Base-by-base conservation (phyloP, 2,329 filamentous ascomycete genomes). In the Didymella segeticola region DNA sequence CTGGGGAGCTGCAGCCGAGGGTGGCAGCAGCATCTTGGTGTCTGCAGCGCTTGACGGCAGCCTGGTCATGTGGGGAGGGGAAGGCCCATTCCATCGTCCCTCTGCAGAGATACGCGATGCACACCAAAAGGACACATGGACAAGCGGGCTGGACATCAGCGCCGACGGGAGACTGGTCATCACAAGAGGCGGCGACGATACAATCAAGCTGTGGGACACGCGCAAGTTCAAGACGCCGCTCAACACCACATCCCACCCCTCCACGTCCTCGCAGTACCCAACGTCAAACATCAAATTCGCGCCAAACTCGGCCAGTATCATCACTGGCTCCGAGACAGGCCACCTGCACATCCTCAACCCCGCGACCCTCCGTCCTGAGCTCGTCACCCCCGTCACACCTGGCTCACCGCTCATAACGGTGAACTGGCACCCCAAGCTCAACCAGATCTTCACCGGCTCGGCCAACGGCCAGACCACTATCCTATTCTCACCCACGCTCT, bases 121-220 rank as follows among this genome's bases (percentile, higher is more conserved):
- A 0, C 95, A 99, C 75, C 84, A 80, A 34, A 82, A 86, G 17
- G 86, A 90, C 68, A 93, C 92, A 1, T 98, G 95, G 92, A 97
- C 93, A 1, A 89, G 92, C 47, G 93, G 93, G 4, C 78, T 99
- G 36, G 93, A 96, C 68, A 89, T 99, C 65, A 98, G 93, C 62
- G 81, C 87, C n/a, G 95, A 98, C 72, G 95, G 95, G 9, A n/a
- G 93, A 53, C 88, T 97, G 78, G 86, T 98, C 3, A 89, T 97
- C 7, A 96, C 92, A 1, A 83, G 92, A 63, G 95, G 95, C 49
- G 93, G 93, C 43, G 95, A 99, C 75, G 86, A 96, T 70, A 83
- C 89, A 2, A 93, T 99, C 75, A 98, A 98, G 77, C 82, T 97
- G 2, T 99, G 95, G 95, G 95, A 99, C 72, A 96, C 89, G n/a